Evolutionary conservation across 2,329 filamentous ascomycete species (phyloP).

Genomic region (Sarocladiaceae sp.): DNA sequence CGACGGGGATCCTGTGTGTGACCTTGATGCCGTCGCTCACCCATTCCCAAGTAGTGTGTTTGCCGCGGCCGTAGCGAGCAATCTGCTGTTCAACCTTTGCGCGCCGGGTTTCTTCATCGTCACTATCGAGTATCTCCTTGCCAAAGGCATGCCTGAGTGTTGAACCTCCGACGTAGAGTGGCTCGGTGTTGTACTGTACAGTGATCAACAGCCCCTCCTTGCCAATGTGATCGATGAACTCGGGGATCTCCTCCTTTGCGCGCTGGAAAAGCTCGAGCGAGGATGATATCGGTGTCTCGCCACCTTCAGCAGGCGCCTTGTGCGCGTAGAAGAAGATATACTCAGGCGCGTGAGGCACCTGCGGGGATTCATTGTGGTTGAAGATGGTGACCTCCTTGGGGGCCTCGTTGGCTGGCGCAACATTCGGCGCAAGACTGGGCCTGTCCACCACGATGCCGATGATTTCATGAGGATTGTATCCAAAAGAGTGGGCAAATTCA

Average conservation of each 20-base stretch:
- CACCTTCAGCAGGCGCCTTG: conserved; percentile 30
- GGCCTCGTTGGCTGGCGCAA: conserved; percentile 32
- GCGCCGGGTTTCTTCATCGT: conserved; percentile 34
- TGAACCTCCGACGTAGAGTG: conserved; percentile 41
- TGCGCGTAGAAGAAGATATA: conserved; percentile 47
- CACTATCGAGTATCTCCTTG: conserved; percentile 38
- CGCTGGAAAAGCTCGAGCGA: conserved; percentile 41
- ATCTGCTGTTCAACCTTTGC: conserved; percentile 46
- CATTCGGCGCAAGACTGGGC: conserved; percentile 38
- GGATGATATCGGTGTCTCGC: conserved; percentile 40
- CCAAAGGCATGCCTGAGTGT: conserved; percentile 40
- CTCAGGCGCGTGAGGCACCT: conserved; percentile 46
- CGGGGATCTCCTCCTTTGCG: conserved; percentile 39
- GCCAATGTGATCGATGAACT: conserved; percentile 37
- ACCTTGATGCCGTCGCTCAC: conserved; percentile 36
- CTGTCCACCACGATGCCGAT: conserved; percentile 46
- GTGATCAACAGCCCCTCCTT: conserved; percentile 34
- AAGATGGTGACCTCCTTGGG: conserved; percentile 37
- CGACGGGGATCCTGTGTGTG: conserved; percentile 39
- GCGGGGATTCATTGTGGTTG: conserved; percentile 47
- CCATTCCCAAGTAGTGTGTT: conserved; percentile 45
- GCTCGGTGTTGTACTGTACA: conserved; percentile 37
- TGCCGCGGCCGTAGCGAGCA: conserved; percentile 37
- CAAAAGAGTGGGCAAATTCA: conserved; percentile 44
- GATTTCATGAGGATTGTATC: conserved; percentile 39